Evolutionary conservation across 2,329 filamentous ascomycete species (phyloP), one percentile per base, ranked within the genome.

Genomic region (Xylariaceae sp.): DNA sequence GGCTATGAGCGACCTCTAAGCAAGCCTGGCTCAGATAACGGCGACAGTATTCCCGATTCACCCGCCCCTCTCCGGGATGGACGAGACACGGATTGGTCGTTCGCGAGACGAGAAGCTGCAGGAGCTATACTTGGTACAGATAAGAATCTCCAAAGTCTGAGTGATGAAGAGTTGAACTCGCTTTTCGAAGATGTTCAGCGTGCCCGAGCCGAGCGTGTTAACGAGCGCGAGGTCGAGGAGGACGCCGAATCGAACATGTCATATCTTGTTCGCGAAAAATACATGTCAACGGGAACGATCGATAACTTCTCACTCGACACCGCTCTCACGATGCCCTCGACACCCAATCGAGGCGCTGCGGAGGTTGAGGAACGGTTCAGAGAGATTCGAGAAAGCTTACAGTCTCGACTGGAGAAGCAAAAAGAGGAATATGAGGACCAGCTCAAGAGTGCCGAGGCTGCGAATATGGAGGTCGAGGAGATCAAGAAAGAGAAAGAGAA

Each of bases 221-320:
- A 79, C 59, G 82, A 77, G 3, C 85, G 92, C 18, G 92, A 93
- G 62, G 88, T 88, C 47, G 90, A 93, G 58, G 93, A 97, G 58
- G 94, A 97, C 72, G 85, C 87, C 56, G 94, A 99, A 66, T 97
- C 93, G 0, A 84, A 89, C 52, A 89, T 87, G 34, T 97, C 93
- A 0, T 97, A 92, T 70, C 88, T 91, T 1, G 80, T 92, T 35
- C 83, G 94, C 55, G 94, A 99, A 68, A 97, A 97, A 71, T 97
- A 97, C 74, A 84, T 96, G 77, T 97, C 92, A 2, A 94, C 89
- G 57, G 93, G 93, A 1, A 97, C 93, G 0, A 82, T 97, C 56
- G 94, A 99, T 75, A 97, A 96, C 71, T 94, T 97, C 69, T 97
- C 93, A 1, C 80, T 99, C 13, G 94, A 99, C 72, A 99, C 94